Evolutionary conservation across 352 stramenopile species (phyloP), one percentile per base, ranked within the genome.

Genomic region (Phytophthora meadii): DNA sequence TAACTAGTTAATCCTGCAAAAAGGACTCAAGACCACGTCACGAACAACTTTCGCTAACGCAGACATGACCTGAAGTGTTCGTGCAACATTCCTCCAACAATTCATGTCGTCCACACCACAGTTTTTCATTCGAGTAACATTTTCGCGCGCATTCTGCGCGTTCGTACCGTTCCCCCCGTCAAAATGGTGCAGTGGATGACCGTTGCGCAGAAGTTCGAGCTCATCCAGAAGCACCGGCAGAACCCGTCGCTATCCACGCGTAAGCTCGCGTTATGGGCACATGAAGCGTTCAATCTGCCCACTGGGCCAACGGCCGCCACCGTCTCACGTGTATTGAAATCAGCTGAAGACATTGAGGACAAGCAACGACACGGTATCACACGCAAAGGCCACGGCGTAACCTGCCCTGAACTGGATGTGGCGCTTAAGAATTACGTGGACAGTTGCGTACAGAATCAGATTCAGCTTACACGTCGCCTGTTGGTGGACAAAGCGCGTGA

Each of bases 181-280:
- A 74, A 56, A 34, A 76, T 76, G 68, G 68, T 72, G 55, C 57
- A 72, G 9, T 76, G 68, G 68, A 72, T 76, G 68, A 76, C 68
- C 0, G 47, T 76, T 6, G 63, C 59, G 47, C 62, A 76, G 68
- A 76, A 76, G 56, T 72, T 61, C 46, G 56, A 72, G 62, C 63
- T 76, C 19, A 71, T 76, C 41, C 51, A 70, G 41, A 72, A 76
- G 56, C 56, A 76, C 49, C 62, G 63, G 19, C 52, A 69, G 46
- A 65, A 64, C 22, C 62, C 62, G 17, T 68, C 56, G 22, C 40
- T 72, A 11, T 63, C 52, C 5, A 68, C 56, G 27, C 51, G 57
- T 24, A 72, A 76, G 52, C 53, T 76, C 4, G 68, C 63, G 4
- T 24, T 65, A 34, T 72, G 63, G 68, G 68, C 68, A 2, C 51